These are phyloP conservation scores for Fusarium marasasianum DNA, from an alignment of 2,329 filamentous ascomycete genomes.

Conservation along the genomic window DNA sequence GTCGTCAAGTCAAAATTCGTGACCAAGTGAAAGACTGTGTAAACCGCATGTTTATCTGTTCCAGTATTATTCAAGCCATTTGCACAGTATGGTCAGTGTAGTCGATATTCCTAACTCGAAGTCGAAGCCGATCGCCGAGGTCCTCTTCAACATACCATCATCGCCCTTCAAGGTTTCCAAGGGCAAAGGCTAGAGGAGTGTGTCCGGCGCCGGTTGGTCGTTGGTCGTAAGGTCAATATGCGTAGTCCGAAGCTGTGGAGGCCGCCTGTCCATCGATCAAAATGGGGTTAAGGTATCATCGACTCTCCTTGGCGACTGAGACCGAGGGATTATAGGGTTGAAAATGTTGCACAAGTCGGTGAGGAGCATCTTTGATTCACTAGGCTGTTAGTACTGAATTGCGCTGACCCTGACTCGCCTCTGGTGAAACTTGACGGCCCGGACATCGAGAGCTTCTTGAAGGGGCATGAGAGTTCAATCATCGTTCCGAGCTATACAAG, in stretches of 20 bases:
- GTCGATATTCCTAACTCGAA: not conserved
- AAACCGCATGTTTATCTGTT: fast-evolving
- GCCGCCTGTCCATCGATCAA: not conserved
- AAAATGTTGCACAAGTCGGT: not conserved
- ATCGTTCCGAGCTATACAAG: not conserved
- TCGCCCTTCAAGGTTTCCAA: fast-evolving
- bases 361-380: not conserved
- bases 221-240: too few species aligned
- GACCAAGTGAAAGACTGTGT: not conserved
- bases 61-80: fast-evolving
- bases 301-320: fast-evolving
- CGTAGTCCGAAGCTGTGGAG: not conserved
- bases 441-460: not conserved
- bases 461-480: too few species aligned
- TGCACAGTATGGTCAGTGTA: not conserved
- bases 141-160: fast-evolving
- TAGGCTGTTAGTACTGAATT: not conserved
- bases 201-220: not conserved
- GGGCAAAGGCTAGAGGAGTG: fast-evolving
- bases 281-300: not conserved
- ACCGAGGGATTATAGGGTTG: not conserved
- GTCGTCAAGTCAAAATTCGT: not conserved
- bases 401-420: not conserved
- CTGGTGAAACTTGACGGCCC: not conserved
- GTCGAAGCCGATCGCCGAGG: fast-evolving